Conservation (phyloP, 2,329 filamentous ascomycete species). For the Colletotrichum trifolii region DNA sequence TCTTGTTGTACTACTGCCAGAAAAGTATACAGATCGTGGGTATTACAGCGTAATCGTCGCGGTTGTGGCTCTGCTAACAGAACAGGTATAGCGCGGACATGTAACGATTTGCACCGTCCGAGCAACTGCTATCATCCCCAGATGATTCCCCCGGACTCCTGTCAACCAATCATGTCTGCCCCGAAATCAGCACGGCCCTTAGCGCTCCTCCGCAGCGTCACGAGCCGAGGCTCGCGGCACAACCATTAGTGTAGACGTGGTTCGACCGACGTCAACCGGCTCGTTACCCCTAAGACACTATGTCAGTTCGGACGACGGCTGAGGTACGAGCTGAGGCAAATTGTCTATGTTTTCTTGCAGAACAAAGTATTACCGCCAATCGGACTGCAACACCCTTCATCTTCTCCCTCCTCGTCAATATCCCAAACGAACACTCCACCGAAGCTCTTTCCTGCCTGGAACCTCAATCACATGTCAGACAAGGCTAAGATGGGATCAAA, state of each 20-base stretch:
- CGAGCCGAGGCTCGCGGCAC: conserved; percentile 32
- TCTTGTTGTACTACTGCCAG: too few relatives aligned
- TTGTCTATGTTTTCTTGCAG: neutral
- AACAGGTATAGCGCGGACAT: too few relatives aligned
- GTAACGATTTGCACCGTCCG: too few relatives aligned
- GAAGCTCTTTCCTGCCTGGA: neutral
- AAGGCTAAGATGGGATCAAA: conserved; percentile 50
- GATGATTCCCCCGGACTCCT: conserved; percentile 25
- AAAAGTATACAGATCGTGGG: too few relatives aligned
- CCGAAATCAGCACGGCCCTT: conserved; percentile 35
- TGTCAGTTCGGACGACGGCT: conserved; percentile 4
- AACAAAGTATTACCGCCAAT: neutral
- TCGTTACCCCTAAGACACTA: neutral
- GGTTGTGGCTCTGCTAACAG: too few relatives aligned
- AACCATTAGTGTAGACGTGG: conserved; percentile 18
- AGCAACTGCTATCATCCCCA: conserved; percentile 1
- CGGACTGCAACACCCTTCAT: too few relatives aligned
- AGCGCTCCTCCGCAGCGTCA: conserved; percentile 26
- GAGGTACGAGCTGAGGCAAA: too few relatives aligned
- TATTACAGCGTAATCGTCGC: too few relatives aligned
- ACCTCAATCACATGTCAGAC: neutral
- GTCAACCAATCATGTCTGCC: conserved; percentile 24
- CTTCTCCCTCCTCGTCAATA: neutral
- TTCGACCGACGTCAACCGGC: conserved; percentile 33
- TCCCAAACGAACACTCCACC: neutral